Evolutionary conservation across 1,284 basidiomycete species (phyloP).

Genomic region (Trichosporon sp.): DNA sequence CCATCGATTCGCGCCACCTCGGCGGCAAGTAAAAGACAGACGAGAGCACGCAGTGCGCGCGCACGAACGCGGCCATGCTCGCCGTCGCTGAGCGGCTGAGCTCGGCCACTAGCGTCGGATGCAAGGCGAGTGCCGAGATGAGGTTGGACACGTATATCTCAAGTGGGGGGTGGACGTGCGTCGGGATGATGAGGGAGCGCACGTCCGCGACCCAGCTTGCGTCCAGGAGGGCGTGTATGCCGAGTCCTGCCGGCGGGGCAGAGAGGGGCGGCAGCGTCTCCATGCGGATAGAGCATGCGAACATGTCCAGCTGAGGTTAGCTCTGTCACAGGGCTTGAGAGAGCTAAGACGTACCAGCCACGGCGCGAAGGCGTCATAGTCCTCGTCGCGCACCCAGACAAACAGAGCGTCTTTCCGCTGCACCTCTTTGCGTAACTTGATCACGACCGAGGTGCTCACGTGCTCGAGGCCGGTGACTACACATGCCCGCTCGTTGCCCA

Average conservation of each 20-base stretch:
- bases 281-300: constrained; percentile 20
- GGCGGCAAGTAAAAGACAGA: constrained; percentile 25
- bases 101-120: constrained; percentile 29
- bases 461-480: constrained; percentile 35
- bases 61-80: constrained; percentile 25
- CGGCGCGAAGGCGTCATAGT: constrained; percentile 19
- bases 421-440: constrained; percentile 22
- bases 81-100: constrained; percentile 26
- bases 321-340: not conserved
- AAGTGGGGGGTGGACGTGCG: constrained; percentile 41
- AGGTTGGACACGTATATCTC: constrained; percentile 38
- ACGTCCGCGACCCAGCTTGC: constrained; percentile 28
- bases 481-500: constrained; percentile 9
- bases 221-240: constrained; percentile 16
- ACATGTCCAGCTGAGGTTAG: constrained; percentile 31
- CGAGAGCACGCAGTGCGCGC: constrained; percentile 33
- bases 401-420: constrained; percentile 19
- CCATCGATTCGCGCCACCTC: constrained; percentile 20
- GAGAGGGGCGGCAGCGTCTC: constrained; percentile 8
- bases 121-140: constrained; percentile 31
- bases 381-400: constrained; percentile 37
- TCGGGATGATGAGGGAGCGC: constrained; percentile 29
- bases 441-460: constrained; percentile 23
- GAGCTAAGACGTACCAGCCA: constrained; percentile 30
- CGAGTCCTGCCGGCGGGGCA: constrained; percentile 14